Percentiles rank a stretch among this genome's conserved stretches.
These are phyloP conservation scores for Tuber aestivum DNA, from an alignment of 495 filamentous ascomycete genomes.

Conservation along the genomic window DNA sequence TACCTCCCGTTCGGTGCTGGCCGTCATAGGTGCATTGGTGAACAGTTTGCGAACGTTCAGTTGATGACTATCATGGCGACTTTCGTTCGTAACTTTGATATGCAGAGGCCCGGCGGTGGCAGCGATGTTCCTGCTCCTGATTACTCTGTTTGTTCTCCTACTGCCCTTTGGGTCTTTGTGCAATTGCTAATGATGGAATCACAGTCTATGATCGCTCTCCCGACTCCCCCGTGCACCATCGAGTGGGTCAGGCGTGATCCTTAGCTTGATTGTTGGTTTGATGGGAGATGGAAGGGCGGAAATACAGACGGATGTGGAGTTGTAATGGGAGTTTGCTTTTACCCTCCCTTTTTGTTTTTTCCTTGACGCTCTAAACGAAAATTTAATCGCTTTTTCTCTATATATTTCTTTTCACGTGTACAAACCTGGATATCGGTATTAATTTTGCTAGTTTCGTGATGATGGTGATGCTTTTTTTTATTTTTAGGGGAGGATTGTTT, in stretches of 20 bases:
- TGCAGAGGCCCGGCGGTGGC: conserved; percentile 64
- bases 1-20: conserved; percentile 95
- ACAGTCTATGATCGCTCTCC: conserved; percentile 38
- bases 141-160: conserved; percentile 60
- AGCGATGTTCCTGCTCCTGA: conserved; percentile 72
- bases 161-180: not conserved
- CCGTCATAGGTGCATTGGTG: conserved; percentile 89
- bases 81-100: conserved; percentile 67
- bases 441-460: not conserved
- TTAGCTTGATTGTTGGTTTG: conserved; percentile 15
- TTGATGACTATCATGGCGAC: conserved; percentile 77
- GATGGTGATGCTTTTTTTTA: not conserved
- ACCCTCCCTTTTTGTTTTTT: not conserved
- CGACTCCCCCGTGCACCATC: conserved; percentile 29
- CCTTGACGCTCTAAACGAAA: not conserved
- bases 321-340: conserved; percentile 4
- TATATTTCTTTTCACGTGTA: not conserved
- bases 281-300: not conserved
- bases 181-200: not conserved
- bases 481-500: not conserved
- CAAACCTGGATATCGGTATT: not conserved
- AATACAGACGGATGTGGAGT: not conserved
- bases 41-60: conserved; percentile 94
- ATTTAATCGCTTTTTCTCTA: not conserved
- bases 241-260: conserved; percentile 39